A percentile compares a stretch with the other conserved stretches of the same genome.
These are phyloP conservation scores for Claviceps fusiformis DNA, from an alignment of 2,329 filamentous ascomycete species.

Conservation along the genomic window DNA sequence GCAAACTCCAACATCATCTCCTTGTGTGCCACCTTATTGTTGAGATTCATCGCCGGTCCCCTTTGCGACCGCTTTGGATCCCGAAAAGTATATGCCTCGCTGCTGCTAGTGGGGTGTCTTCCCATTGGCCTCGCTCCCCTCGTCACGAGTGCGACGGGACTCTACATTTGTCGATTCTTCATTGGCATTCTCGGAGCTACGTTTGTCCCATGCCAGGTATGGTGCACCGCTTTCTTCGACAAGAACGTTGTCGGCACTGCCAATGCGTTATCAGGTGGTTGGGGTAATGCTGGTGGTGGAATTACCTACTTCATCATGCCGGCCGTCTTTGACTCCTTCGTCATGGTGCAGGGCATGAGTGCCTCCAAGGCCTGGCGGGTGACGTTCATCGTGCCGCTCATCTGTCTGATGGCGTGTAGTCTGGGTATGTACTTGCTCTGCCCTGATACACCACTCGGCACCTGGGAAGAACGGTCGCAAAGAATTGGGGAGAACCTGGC, in stretches of 20 bases:
- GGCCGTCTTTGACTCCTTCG: constrained; percentile 68
- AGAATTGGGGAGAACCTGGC: constrained; percentile 40
- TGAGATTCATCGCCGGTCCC: constrained; percentile 67
- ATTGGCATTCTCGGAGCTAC: constrained; percentile 65
- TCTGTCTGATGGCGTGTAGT: constrained; percentile 55
- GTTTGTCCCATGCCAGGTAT: constrained; percentile 82
- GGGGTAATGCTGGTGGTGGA: constrained; percentile 78
- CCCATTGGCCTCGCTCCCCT: constrained; percentile 74
- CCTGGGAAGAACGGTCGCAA: constrained; percentile 60
- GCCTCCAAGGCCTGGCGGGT: constrained; percentile 69
- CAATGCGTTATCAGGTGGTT: constrained; percentile 72
- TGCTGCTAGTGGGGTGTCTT: constrained; percentile 64
- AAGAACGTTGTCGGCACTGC: constrained; percentile 83
- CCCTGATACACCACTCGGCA: constrained; percentile 70
- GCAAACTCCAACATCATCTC: constrained; percentile 88
- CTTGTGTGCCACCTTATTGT: constrained; percentile 52
- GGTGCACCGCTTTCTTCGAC: constrained; percentile 87
- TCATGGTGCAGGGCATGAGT: constrained; percentile 42
- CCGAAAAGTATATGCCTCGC: constrained; percentile 63
- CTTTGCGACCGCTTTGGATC: constrained; percentile 78
- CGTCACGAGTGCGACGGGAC: constrained; percentile 45
- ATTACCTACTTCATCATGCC: constrained; percentile 94
- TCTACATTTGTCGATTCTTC: constrained; percentile 68
- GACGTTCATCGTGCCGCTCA: constrained; percentile 70
- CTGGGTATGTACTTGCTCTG: constrained; percentile 59